Conservation (phyloP, 129 eudicot species). For the sunflower (Helianthus annuus) region DNA sequence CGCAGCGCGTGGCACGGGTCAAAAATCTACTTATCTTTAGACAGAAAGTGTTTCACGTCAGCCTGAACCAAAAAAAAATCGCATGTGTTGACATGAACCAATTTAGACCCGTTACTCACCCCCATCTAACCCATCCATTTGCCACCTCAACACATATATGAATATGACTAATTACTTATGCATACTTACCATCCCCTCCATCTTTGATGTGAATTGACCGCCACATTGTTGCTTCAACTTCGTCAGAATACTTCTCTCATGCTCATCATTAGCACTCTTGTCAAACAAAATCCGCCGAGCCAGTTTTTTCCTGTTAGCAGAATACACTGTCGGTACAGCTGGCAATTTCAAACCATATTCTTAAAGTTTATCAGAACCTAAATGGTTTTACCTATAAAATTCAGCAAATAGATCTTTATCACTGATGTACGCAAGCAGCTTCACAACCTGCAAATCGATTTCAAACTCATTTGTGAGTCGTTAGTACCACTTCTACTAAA, state of each 20-base stretch:
- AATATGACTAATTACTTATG: background rate
- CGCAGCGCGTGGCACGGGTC: too few relatives aligned
- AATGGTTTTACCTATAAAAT: slow-evolving; percentile 60
- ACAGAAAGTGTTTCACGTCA: background rate
- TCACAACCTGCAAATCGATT: slow-evolving; percentile 59
- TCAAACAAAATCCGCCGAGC: slow-evolving; percentile 78
- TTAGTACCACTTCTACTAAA: background rate
- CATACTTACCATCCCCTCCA: slow-evolving; percentile 83
- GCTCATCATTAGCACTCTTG: slow-evolving; percentile 91
- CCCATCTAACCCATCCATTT: background rate
- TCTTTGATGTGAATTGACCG: slow-evolving; percentile 85
- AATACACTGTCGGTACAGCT: background rate
- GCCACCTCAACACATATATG: background rate
- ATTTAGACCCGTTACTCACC: background rate
- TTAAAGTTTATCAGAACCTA: slow-evolving; percentile 3
- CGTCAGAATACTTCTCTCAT: slow-evolving; percentile 81
- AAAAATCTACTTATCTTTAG: background rate
- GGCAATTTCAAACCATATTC: background rate
- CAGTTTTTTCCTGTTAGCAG: slow-evolving; percentile 66
- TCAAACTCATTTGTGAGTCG: background rate
- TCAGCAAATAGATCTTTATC: slow-evolving; percentile 92
- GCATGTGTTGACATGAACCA: background rate
- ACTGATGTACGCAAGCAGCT: slow-evolving; percentile 87
- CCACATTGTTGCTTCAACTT: slow-evolving; percentile 94
- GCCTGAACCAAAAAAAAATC: background rate